A percentile compares a stretch with the other conserved stretches of the same genome.
Evolutionary conservation across 2,329 filamentous ascomycete species (phyloP).

Genomic region (Diaporthe nobilis): DNA sequence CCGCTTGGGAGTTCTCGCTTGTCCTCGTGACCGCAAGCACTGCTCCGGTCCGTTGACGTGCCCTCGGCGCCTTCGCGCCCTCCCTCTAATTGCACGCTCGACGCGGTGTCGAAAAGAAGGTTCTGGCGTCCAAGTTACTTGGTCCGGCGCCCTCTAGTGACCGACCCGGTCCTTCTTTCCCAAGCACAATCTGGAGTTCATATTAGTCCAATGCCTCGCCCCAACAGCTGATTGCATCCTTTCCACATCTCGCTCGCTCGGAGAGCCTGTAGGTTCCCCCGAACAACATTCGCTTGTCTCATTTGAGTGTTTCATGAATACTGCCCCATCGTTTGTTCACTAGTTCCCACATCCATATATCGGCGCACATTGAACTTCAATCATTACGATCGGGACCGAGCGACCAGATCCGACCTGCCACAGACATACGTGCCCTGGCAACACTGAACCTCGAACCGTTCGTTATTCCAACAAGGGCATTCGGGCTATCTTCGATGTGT

Average conservation of each 20-base stretch:
- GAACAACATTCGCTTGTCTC: neutral
- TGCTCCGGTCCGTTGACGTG: neutral
- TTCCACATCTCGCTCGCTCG: neutral
- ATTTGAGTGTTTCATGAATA: neutral
- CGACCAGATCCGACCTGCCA: neutral
- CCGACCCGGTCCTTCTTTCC: conserved; percentile 28
- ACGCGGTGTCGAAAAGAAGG: neutral
- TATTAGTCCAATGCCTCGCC: neutral
- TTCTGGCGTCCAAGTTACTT: neutral
- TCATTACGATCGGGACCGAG: neutral
- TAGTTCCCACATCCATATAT: neutral
- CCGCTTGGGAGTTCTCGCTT: neutral
- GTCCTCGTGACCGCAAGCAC: neutral
- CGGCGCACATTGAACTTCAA: neutral
- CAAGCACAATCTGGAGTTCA: neutral
- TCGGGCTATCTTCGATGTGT: neutral
- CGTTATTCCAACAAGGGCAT: no score
- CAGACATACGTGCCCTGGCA: neutral
- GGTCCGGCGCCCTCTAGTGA: conserved; percentile 4
- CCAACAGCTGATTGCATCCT: neutral
- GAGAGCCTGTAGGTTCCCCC: neutral
- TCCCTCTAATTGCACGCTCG: neutral
- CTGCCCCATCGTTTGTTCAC: neutral
- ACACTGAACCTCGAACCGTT: neutral
- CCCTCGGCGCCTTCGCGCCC: neutral